Evolutionary conservation across 768 basidiomycete species (phyloP), one percentile per base, ranked within the genome.

Genomic region (Porphyrellus cyaneotinctus): DNA sequence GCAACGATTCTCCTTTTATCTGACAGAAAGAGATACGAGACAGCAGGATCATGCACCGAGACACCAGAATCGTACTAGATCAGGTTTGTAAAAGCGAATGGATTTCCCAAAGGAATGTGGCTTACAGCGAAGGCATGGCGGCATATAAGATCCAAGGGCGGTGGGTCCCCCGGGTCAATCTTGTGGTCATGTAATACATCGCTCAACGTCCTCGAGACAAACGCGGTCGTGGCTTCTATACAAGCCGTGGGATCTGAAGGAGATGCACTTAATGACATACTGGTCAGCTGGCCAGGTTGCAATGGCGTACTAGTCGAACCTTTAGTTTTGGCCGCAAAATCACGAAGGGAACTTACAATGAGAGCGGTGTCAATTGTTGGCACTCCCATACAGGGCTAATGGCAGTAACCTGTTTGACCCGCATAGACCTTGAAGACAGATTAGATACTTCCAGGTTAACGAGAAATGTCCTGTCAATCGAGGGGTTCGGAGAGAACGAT

Each of bases 301-400:
- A 88, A 46, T 17, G 60, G 48, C 42, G 68, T 69, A 35, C 83
- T 84, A 49, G 51, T 64, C 35, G 37, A 12, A n/a, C 6, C 44
- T 37, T 61, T 41, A 47, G 63, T 32, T 13, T 44, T 42, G 31
- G 43, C 20, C 39, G 17, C 15, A 43, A 45, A 49, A 23, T 22
- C 2, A 50, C 15, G 17, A 2, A 7, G 1, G 39, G 31, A 22
- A 73, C 87, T 66, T 58, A 87, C 84, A 71, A 62, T 18, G 64
- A 56, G 15, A 64, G 56, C 11, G 71, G 65, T 2, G 68, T 57
- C n/a, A 78, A 48, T 8, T 77, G 61, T 2, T 66, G 64, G 54
- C 80, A 84, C 37, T 67, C 66, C 92, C 92, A 94, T 6, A 73
- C 71, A 1, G 88, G 81, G 58, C 91, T 91, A 45, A 91, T 56